Base-by-base conservation (phyloP, 768 basidiomycete species). In the Tulasnella sp. region DNA sequence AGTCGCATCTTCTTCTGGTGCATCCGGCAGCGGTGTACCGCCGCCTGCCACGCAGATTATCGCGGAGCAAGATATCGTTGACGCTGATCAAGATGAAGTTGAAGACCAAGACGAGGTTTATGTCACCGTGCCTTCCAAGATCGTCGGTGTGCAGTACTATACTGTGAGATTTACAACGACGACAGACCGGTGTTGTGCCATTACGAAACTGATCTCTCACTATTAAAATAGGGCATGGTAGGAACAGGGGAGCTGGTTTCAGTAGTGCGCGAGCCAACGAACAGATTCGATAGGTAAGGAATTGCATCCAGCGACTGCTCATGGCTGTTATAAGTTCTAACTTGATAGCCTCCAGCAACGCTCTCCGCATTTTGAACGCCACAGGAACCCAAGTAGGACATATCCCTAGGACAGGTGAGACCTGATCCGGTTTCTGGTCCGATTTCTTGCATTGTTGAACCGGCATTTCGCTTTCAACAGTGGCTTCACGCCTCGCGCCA, bases 71-170 rank as follows among this genome's bases (percentile, higher is more conserved):
- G 48, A 53, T 54, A 19, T 50, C 48, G 49, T 34, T 17, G 49
- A 48, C 22, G n/a, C 25, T 15, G 43, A 48, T 22, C 22, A 80
- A 38, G 72, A 75, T 11, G 72, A 68, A 45, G 60, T 65, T 2
- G 58, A 63, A 0, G 79, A 77, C 53, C 17, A 61, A 17, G 87
- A 91, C 60, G 88, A 92, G 68, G 68, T 88, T 21, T 88, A 85
- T 66, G 78, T 81, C 44, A 74, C 71, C 12, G 52, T 82, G 66
- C 68, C 69, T 2, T 78, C 84, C 0, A 82, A 78, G 49, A 79
- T 90, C 9, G 91, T 92, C 0, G 91, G 91, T 0, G 73, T 92
- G 12, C 87, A 89, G 66, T 90, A 92, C 66, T 92, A 92, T 66
- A 74, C 48, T 21, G 61, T 62, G 31, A 10, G 60, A 12, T 17